These are phyloP conservation scores for Dipsacomyces acuminosporus DNA, from an alignment of 371 early-diverging fungal genomes.

Conservation along the genomic window DNA sequence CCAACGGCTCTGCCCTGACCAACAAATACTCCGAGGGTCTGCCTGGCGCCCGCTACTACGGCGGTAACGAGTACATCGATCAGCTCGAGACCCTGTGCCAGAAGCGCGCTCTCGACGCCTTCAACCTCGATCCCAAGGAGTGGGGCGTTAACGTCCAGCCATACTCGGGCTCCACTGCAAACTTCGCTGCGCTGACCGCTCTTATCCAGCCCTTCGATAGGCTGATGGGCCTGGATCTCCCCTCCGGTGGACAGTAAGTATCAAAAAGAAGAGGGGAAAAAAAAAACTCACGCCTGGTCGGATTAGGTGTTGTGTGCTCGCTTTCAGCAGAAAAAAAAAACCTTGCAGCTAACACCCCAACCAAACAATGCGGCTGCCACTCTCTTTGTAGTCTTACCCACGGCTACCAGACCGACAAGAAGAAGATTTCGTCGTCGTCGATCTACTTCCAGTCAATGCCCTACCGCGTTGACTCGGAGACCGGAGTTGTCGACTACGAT, in stretches of 20 bases:
- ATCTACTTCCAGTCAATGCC: slow-evolving; percentile 99
- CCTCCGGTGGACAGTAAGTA: slow-evolving; percentile 91
- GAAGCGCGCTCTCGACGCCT: slow-evolving; percentile 92
- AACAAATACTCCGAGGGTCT: slow-evolving; percentile 99
- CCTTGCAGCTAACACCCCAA: too few species aligned
- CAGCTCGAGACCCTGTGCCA: slow-evolving; percentile 93
- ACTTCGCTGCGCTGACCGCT: slow-evolving; percentile 96
- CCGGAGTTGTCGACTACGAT: slow-evolving; percentile 95
- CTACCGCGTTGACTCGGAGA: slow-evolving; percentile 84
- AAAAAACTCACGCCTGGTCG: too few species aligned
- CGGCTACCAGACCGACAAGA: slow-evolving; percentile 99
- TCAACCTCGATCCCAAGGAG: slow-evolving; percentile 82
- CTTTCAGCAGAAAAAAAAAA: too few species aligned
- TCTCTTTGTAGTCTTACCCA: slow-evolving; percentile 68
- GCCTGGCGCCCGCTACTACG: slow-evolving; percentile 90
- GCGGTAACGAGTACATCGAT: slow-evolving; percentile 98
- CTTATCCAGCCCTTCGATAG: slow-evolving; percentile 95
- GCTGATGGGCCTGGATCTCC: slow-evolving; percentile 98
- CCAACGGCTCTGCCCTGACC: slow-evolving; percentile 96
- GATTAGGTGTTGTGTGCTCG: too few species aligned
- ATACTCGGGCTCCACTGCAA: slow-evolving; percentile 97
- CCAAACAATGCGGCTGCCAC: too few species aligned
- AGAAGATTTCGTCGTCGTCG: slow-evolving; percentile 97
- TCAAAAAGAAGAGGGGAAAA: too few species aligned
- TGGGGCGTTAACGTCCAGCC: slow-evolving; percentile 99